Evolutionary conservation across 805 yeast species (phyloP).

Genomic region (Candida wancherniae): DNA sequence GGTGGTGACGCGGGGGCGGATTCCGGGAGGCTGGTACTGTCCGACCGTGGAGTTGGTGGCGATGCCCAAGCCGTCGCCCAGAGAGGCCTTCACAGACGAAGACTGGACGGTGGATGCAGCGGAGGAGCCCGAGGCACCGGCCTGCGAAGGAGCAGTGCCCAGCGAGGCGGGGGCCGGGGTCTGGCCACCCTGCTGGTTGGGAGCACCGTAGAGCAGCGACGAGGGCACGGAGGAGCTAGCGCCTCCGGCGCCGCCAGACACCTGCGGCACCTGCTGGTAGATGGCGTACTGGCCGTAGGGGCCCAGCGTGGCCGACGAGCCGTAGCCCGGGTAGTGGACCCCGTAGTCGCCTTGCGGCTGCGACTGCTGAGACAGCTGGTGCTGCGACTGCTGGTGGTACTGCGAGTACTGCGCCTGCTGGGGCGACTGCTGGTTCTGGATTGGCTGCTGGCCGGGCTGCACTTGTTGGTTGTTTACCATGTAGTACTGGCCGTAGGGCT

Average conservation of each 20-base stretch:
- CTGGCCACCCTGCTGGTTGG: conserved; percentile 9
- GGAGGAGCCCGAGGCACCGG: conserved; percentile 13
- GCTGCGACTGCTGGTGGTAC: conserved; percentile 7
- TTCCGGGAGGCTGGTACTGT: conserved; percentile 43
- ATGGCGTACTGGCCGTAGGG: conserved; percentile 17
- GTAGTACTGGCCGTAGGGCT: conserved; percentile 18
- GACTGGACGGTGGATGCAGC: conserved; percentile 15
- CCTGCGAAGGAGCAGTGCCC: conserved; percentile 24
- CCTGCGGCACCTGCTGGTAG: conserved; percentile 15
- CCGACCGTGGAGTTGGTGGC: conserved; percentile 32
- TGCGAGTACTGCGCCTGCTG: conserved; percentile 6
- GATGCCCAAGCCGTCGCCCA: conserved; percentile 13
- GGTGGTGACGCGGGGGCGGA: conserved; percentile 66
- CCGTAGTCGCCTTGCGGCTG: conserved; percentile 13
- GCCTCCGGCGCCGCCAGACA: conserved; percentile 3
- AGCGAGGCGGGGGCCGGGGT: conserved; percentile 11
- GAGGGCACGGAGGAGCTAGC: conserved; percentile 12
- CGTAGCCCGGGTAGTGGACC: conserved; percentile 17
- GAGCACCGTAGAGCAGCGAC: conserved; percentile 12
- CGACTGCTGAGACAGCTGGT: conserved; percentile 8
- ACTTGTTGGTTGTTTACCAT: conserved; percentile 16
- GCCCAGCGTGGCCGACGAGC: conserved; percentile 7
- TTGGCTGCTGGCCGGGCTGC: conserved; percentile 14
- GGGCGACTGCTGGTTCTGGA: conserved; percentile 4
- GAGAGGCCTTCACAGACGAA: conserved; percentile 7